A percentile compares a stretch with the other conserved stretches of the same genome.
These are phyloP conservation scores for Kalmanozyma brasiliensis DNA, from an alignment of 1,284 basidiomycete species.

Conservation along the genomic window DNA sequence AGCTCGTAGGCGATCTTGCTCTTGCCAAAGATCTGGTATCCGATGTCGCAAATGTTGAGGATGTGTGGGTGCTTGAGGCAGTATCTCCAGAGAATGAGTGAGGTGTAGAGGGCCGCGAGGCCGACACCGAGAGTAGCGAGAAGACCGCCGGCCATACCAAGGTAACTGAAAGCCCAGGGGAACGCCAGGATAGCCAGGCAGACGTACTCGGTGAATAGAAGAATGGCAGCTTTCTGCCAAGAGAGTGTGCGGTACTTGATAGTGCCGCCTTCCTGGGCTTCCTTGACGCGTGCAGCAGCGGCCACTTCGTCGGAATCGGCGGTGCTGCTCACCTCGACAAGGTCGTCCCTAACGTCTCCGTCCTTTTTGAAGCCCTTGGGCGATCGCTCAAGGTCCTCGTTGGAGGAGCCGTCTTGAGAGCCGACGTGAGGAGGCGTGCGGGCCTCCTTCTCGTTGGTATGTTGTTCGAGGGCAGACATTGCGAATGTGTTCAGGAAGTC, in stretches of 20 bases:
- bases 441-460: constrained; percentile 25
- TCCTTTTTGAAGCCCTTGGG: constrained; percentile 20
- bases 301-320: constrained; percentile 32
- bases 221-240: constrained; percentile 56
- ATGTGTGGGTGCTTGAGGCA: constrained; percentile 73
- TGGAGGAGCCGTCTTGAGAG: constrained; percentile 21
- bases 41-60: constrained; percentile 77
- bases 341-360: constrained; percentile 11
- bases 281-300: constrained; percentile 19
- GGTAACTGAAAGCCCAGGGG: constrained; percentile 53
- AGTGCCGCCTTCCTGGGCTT: constrained; percentile 49
- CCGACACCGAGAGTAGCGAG: constrained; percentile 57
- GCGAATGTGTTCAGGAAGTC: neutral
- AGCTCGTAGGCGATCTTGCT: constrained; percentile 71
- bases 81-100: constrained; percentile 71
- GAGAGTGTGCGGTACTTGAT: constrained; percentile 54
- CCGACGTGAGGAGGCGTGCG: constrained; percentile 5
- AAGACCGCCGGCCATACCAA: constrained; percentile 63
- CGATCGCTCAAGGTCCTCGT: constrained; percentile 35
- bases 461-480: constrained; percentile 27
- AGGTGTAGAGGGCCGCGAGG: constrained; percentile 58
- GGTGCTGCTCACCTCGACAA: constrained; percentile 29
- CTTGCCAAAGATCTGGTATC: constrained; percentile 72
- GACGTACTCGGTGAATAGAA: constrained; percentile 62
- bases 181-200: constrained; percentile 62